A percentile compares a stretch with the other conserved stretches of the same genome.
These are phyloP conservation scores for Rosellinia necatrix DNA, from an alignment of 2,329 filamentous ascomycete species.

Conservation along the genomic window DNA sequence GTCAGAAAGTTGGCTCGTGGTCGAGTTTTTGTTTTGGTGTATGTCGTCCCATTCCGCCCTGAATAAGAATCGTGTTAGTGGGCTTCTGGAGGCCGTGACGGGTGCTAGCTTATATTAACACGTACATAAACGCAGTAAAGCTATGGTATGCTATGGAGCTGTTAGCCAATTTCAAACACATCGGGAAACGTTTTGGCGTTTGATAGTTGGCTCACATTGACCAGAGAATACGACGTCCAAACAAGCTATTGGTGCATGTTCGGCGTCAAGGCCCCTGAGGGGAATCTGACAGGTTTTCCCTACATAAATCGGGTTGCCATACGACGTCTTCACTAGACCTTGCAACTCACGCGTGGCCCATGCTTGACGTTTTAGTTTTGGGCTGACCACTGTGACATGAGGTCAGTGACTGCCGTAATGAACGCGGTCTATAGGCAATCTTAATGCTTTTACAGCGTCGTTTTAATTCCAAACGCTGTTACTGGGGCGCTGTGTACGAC, in stretches of 20 bases:
- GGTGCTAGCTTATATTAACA: neutral
- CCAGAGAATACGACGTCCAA: slow-evolving; percentile 72
- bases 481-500: neutral
- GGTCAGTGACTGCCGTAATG: neutral
- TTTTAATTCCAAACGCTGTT: neutral
- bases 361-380: slow-evolving; percentile 66
- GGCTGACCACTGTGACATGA: slow-evolving; percentile 60
- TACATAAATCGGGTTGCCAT: slow-evolving; percentile 66
- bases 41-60: slow-evolving; percentile 57
- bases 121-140: slow-evolving; percentile 61
- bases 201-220: slow-evolving; percentile 47
- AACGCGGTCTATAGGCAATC: neutral
- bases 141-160: slow-evolving; percentile 63
- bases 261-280: slow-evolving; percentile 51
- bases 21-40: slow-evolving; percentile 49
- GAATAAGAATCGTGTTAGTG: slow-evolving; percentile 35
- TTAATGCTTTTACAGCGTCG: neutral
- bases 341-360: slow-evolving; percentile 55
- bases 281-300: slow-evolving; percentile 64
- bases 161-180: slow-evolving; percentile 12
- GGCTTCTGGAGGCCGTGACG: neutral
- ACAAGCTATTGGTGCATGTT: slow-evolving; percentile 59
- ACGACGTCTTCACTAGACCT: slow-evolving; percentile 64
- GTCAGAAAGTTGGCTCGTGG: slow-evolving; percentile 45
- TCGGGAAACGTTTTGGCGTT: neutral